Base-by-base conservation (phyloP, 352 stramenopile species). In the Phytophthora parvispora region DNA sequence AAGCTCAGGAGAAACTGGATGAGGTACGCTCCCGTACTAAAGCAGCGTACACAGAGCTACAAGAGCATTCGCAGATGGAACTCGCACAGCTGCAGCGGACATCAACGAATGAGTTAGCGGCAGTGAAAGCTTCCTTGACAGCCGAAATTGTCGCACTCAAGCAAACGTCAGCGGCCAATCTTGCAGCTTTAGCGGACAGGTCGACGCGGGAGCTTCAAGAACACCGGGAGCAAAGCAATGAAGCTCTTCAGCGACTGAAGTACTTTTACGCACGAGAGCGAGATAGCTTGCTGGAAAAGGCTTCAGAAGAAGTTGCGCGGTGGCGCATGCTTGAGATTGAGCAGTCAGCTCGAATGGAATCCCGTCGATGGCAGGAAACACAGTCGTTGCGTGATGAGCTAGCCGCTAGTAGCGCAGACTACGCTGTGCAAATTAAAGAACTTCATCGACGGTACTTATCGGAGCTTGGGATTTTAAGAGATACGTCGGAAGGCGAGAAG, bases 321-420 rank as follows among this genome's bases (percentile, higher is more conserved):
- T 42, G 81, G 22, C 61, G 62, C 3, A 79, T 81, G 54, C 32
- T 69, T 8, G 53, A 64, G 38, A 75, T 75, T 15, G 78, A 86
- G 2, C 75, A 83, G 43, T 63, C 75, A n/a, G 56, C 54, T 7
- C 66, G 60, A 34, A 59, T 80, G 31, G 69, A 78, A 56, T 32
- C 38, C 13, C 50, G 68, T 29, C 60, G 66, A 16, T 40, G 36
- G 43, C 31, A 49, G 4, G 77, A 84, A 55, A 77, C 67, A 8
- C 53, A 53, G 20, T 51, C 66, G 13, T 36, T 87, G 10, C 43
- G 57, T 16, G 22, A 48, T 3, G 52, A 75, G 8, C 49, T 87
- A 15, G 24, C 75, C 9, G 24, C 38, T 9, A 64, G 55, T 15
- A 70, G 63, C 12, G 15, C 38, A 18, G 63, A 42, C 12, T 60